Evolutionary conservation across 257 asterid species (phyloP).

Genomic region (Salvia hispanica): DNA sequence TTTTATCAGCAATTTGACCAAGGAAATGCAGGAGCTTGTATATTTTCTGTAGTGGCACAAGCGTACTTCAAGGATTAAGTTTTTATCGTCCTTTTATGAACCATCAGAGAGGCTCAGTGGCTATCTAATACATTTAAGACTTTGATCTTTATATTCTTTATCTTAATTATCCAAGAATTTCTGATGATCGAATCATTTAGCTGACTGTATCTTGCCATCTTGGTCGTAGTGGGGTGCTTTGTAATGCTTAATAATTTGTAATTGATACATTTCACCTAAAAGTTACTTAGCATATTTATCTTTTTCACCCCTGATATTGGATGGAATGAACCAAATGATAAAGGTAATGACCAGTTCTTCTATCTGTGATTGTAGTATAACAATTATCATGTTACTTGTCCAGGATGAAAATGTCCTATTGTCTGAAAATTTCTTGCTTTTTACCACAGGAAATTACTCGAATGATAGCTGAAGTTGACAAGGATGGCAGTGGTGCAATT

Average conservation of each 20-base stretch:
- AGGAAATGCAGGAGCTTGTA: neutral
- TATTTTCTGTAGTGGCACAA: constrained; percentile 8
- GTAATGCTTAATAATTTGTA: constrained; percentile 17
- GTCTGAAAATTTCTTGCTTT: constrained; percentile 17
- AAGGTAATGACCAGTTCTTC: constrained; percentile 3
- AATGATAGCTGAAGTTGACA: constrained; percentile 95
- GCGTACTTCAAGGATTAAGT: neutral
- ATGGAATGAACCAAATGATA: neutral
- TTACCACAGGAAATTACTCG: constrained; percentile 66
- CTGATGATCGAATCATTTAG: neutral
- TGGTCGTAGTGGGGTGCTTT: neutral
- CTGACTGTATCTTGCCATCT: neutral
- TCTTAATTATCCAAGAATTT: neutral
- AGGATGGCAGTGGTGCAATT: constrained; percentile 95
- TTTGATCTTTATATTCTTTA: neutral
- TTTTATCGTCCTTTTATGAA: neutral
- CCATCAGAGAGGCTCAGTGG: neutral
- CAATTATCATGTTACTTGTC: neutral
- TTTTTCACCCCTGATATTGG: neutral
- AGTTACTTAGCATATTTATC: constrained; percentile 6
- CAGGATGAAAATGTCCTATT: constrained; percentile 20
- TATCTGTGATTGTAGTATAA: neutral
- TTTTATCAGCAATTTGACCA: constrained; percentile 1
- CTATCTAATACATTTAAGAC: neutral
- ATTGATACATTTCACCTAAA: neutral